Evolutionary conservation across 2,329 filamentous ascomycete species (phyloP).

Genomic region (Thermomyces lanuginosus): DNA sequence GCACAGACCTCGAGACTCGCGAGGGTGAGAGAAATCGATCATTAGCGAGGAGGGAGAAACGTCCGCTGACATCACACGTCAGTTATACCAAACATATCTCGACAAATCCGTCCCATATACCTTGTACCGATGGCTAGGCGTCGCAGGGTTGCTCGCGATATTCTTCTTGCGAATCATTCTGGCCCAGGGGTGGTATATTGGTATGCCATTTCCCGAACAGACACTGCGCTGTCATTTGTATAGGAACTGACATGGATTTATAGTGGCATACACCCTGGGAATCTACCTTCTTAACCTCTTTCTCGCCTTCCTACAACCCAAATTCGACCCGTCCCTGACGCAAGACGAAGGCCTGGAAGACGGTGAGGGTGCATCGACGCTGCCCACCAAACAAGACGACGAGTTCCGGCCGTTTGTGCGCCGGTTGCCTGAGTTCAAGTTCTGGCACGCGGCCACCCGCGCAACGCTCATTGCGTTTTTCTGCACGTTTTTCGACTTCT

Average conservation of each 20-base stretch:
- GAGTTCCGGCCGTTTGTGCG: slow-evolving; percentile 97
- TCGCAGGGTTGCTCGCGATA: slow-evolving; percentile 54
- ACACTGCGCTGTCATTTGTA: neutral
- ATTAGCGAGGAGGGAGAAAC: neutral
- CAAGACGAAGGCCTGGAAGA: slow-evolving; percentile 95
- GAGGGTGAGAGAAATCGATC: slow-evolving; percentile 19
- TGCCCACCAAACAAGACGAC: slow-evolving; percentile 91
- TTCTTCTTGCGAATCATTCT: slow-evolving; percentile 84
- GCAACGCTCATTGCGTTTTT: slow-evolving; percentile 68
- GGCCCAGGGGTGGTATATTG: slow-evolving; percentile 97
- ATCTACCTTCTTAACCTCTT: slow-evolving; percentile 99
- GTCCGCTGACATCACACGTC: slow-evolving; percentile 7
- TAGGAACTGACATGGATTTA: slow-evolving; percentile 1
- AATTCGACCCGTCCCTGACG: slow-evolving; percentile 95
- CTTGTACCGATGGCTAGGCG: slow-evolving; percentile 77
- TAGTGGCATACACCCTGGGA: slow-evolving; percentile 90
- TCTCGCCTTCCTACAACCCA: slow-evolving; percentile 93
- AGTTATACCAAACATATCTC: slow-evolving; percentile 89
- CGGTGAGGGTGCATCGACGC: slow-evolving; percentile 53
- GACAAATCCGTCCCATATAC: slow-evolving; percentile 86
- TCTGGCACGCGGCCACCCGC: slow-evolving; percentile 92
- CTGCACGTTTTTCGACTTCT: slow-evolving; percentile 86
- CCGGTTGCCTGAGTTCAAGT: slow-evolving; percentile 96
- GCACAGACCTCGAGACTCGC: slow-evolving; percentile 50
- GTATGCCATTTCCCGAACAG: slow-evolving; percentile 37